Conservation (phyloP, 768 basidiomycete species). For the Phylloporus sp. region DNA sequence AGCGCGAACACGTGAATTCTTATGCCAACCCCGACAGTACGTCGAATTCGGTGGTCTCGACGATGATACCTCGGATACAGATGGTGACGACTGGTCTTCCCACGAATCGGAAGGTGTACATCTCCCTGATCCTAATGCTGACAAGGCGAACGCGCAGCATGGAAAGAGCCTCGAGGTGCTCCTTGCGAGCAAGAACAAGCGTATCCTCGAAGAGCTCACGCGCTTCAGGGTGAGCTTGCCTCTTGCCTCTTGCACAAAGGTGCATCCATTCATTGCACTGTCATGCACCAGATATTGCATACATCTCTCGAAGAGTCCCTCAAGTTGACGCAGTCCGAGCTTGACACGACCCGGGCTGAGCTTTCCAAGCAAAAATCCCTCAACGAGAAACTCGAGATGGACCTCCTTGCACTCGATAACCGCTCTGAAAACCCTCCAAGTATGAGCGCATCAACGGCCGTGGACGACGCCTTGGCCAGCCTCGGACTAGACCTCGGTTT, state of each 20-base stretch:
- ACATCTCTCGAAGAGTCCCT: constrained; percentile 74
- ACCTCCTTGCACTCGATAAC: constrained; percentile 77
- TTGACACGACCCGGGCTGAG: constrained; percentile 56
- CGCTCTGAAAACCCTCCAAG: constrained; percentile 21
- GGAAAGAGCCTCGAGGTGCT: constrained; percentile 86
- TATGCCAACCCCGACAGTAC: constrained; percentile 49
- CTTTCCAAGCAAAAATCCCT: constrained; percentile 72
- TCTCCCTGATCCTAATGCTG: constrained; percentile 86
- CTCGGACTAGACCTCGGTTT: constrained; percentile 55
- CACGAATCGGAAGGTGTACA: constrained; percentile 48
- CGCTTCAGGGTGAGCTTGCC: constrained; percentile 64
- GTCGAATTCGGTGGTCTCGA: constrained; percentile 94
- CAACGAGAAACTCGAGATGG: constrained; percentile 90
- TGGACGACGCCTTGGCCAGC: constrained; percentile 59
- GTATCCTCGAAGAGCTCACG: constrained; percentile 87
- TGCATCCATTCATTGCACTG: not conserved
- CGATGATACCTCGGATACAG: constrained; percentile 47
- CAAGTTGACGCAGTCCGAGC: constrained; percentile 49
- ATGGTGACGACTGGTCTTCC: constrained; percentile 45
- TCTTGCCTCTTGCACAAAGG: too few relatives aligned
- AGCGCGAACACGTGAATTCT: not conserved
- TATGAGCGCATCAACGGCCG: constrained; percentile 24
- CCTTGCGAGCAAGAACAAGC: constrained; percentile 90
- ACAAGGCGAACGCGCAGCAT: constrained; percentile 69
- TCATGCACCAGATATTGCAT: constrained; percentile 60